These are phyloP conservation scores for Ganoderma multipileum DNA, from an alignment of 1,284 basidiomycete genomes.

Conservation along the genomic window DNA sequence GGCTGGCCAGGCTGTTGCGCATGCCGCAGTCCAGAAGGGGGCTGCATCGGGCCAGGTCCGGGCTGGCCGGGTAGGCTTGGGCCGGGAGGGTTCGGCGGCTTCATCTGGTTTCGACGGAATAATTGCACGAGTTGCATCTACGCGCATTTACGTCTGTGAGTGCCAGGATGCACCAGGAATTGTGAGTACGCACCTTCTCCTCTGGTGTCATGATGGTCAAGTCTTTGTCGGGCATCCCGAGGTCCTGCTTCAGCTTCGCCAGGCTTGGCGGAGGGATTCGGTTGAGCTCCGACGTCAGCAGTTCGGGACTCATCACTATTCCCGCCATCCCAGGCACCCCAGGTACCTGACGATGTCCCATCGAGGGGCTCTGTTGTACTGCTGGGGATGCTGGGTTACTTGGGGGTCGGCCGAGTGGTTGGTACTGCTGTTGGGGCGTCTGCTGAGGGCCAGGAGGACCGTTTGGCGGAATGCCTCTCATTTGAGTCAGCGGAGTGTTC, in stretches of 20 bases:
- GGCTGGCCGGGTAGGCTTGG: conserved; percentile 34
- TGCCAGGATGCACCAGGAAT: not conserved
- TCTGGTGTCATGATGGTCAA: conserved; percentile 46
- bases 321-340: conserved; percentile 10
- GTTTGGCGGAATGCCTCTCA: conserved; percentile 60
- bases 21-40: conserved; percentile 36
- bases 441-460: conserved; percentile 47
- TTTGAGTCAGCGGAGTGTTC: conserved; percentile 50
- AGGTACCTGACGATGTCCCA: conserved; percentile 54
- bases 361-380: conserved; percentile 58
- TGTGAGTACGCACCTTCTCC: conserved; percentile 60
- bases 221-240: conserved; percentile 59
- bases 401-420: conserved; percentile 54
- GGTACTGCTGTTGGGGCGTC: conserved; percentile 47
- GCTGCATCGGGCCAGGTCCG: conserved; percentile 40
- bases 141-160: conserved; percentile 13
- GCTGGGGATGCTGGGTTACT: conserved; percentile 64
- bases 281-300: conserved; percentile 44
- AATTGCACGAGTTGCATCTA: conserved; percentile 48
- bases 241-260: conserved; percentile 49
- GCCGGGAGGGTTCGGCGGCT: conserved; percentile 24
- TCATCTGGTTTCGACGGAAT: conserved; percentile 17
- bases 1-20: conserved; percentile 27
- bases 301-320: conserved; percentile 8
- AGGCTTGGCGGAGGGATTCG: conserved; percentile 45